Conservation (phyloP, 2,329 filamentous ascomycete species). For the Nemania sp. region DNA sequence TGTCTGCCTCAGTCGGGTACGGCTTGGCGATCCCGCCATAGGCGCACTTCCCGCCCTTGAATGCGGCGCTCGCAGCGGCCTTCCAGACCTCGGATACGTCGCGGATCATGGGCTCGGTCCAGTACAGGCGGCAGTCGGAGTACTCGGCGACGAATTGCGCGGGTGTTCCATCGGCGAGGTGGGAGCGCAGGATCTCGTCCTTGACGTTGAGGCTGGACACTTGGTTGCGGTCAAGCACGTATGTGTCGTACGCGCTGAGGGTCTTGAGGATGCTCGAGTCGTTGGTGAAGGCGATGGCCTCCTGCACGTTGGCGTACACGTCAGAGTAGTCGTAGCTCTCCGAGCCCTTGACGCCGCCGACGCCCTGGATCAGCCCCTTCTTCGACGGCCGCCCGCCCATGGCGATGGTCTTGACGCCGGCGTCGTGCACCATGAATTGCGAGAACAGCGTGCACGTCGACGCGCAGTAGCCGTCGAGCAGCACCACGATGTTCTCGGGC, state of each 20-base stretch:
- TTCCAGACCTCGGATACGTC: constrained; percentile 54
- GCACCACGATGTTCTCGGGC: constrained; percentile 59
- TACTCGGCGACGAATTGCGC: constrained; percentile 53
- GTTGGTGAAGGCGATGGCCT: constrained; percentile 33
- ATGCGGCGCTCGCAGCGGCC: constrained; percentile 45
- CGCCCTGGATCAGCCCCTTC: constrained; percentile 54
- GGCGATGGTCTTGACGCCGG: constrained; percentile 56
- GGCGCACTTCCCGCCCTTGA: constrained; percentile 47
- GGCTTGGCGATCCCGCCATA: constrained; percentile 39
- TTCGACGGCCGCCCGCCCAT: constrained; percentile 53
- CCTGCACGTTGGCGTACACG: constrained; percentile 35
- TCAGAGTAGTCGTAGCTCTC: constrained; percentile 42
- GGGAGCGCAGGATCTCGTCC: constrained; percentile 43
- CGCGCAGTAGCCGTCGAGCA: constrained; percentile 63
- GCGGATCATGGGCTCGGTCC: constrained; percentile 52
- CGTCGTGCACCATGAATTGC: constrained; percentile 56
- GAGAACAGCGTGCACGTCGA: constrained; percentile 61
- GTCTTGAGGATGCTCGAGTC: constrained; percentile 37
- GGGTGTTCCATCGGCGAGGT: constrained; percentile 47
- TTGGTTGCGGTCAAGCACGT: constrained; percentile 41
- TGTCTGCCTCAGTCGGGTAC: constrained; percentile 1
- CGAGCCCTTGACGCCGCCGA: constrained; percentile 57
- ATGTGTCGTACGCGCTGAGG: constrained; percentile 38
- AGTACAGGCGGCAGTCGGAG: constrained; percentile 55
- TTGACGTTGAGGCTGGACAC: constrained; percentile 44